A percentile compares a stretch with the other conserved stretches of the same genome.
phyloP scores from a whole-genome alignment of 1,139 yeast genomes.

The Tardiomyces depauwii region DNA sequence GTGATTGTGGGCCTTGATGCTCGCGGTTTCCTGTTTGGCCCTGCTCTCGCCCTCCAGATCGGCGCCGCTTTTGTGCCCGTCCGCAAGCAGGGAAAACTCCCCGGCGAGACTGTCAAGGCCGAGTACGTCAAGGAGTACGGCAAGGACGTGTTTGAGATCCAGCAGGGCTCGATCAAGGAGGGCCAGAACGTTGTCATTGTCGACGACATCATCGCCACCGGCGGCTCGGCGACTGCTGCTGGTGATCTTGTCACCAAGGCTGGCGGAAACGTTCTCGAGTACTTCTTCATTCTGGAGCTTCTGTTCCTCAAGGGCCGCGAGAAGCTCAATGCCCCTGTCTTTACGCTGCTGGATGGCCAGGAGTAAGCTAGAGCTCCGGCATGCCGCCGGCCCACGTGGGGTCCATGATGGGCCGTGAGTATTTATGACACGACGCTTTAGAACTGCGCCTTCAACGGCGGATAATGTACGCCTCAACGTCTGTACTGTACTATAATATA shows the following conservation, averaged over 20 bases:
- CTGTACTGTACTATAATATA: no score
- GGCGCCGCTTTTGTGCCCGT: constrained; percentile 90
- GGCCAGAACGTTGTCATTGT: constrained; percentile 79
- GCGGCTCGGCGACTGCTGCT: constrained; percentile 93
- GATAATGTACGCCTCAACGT: no score
- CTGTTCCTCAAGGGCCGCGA: constrained; percentile 93
- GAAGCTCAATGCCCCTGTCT: constrained; percentile 72
- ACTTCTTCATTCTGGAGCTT: constrained; percentile 82
- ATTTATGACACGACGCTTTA: no score
- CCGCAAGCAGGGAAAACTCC: constrained; percentile 90
- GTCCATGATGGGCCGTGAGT: no score
- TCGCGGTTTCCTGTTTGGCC: constrained; percentile 94
- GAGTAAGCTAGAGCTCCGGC: constrained; percentile 1
- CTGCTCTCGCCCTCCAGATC: constrained; percentile 80
- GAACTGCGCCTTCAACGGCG: no score
- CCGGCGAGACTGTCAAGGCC: constrained; percentile 69
- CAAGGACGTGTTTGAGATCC: constrained; percentile 76
- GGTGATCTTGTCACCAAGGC: constrained; percentile 64
- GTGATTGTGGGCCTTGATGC: constrained; percentile 92
- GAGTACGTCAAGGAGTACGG: constrained; percentile 89
- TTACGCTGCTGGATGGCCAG: constrained; percentile 81
- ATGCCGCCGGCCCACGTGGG: no score
- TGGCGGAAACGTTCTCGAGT: constrained; percentile 67
- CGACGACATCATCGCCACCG: constrained; percentile 96
- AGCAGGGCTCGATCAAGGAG: constrained; percentile 60